Base-by-base conservation (phyloP, 2,329 filamentous ascomycete species). In the Cordyceps javanica region DNA sequence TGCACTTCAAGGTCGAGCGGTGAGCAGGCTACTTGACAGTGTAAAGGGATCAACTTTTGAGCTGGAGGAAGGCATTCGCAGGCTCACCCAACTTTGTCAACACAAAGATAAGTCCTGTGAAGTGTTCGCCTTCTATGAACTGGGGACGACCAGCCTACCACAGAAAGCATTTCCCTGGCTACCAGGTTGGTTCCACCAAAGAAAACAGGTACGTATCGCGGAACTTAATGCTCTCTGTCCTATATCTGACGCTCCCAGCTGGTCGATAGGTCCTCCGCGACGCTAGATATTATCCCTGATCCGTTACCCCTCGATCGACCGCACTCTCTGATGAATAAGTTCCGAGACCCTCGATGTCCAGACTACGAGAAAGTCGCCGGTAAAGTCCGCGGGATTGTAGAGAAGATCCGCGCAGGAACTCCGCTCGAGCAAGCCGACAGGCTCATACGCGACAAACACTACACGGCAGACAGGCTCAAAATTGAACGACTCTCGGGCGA, bases 401-500 rank as follows among this genome's bases (percentile, higher is more conserved):
- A 10, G 10, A 48, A 21, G 6, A 48, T 48, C 11, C 26, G 14
- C 8, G 16, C 16, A 5, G 26, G 44, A 32, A 48, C 26, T 19
- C 39, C 11, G 13, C 32, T 56, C 9, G n/a, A 49, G n/a, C 44
- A 49, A 21, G 66, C 62, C 25, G 65, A 67, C 50, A 32, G 19
- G 19, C 62, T 38, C 41, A 68, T 71, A 45, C 64, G 59, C 13
- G 32, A 64, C 2, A 58, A 65, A 0, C 49, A 61, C 54, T 70
- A 70, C 52, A 62, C 53, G 14, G 11, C 13, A 9, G 59, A 63
- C 1, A 64, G 51, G 49, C 66, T 73, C 41, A 56, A 61, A 36
- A 72, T 74, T 42, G 57, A 70, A 61, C 66, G 70, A 19, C 66
- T 75, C 28, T 74, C 70, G 7, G 70, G 70, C 32, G 63, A 69